These are phyloP conservation scores for Coleophoma eucalyptorum DNA, from an alignment of 2,329 filamentous ascomycete genomes.

Conservation along the genomic window DNA sequence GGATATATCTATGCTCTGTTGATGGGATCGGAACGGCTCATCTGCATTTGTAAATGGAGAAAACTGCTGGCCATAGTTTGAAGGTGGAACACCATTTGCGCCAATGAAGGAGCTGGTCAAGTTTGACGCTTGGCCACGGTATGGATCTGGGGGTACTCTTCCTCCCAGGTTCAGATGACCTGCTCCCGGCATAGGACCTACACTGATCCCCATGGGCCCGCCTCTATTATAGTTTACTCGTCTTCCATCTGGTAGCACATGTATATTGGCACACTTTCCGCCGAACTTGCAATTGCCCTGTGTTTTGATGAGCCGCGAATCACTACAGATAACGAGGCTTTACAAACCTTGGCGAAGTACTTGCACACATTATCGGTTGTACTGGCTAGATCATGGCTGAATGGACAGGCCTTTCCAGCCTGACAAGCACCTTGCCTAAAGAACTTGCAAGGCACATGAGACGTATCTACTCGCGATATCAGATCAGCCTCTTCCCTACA, in stretches of 20 bases:
- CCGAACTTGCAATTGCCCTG: slow-evolving; percentile 99
- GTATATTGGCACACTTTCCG: slow-evolving; percentile 93
- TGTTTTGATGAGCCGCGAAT: slow-evolving; percentile 16
- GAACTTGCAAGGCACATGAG: slow-evolving; percentile 99
- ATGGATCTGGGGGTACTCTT: slow-evolving; percentile 64
- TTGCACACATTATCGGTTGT: slow-evolving; percentile 91
- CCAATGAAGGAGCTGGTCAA: slow-evolving; percentile 73
- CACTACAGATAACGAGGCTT: no score
- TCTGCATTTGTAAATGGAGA: slow-evolving; percentile 48
- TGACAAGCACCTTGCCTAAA: slow-evolving; percentile 95
- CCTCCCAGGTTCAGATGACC: slow-evolving; percentile 58
- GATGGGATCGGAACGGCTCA: slow-evolving; percentile 38
- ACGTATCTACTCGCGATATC: slow-evolving; percentile 62
- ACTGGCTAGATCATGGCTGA: slow-evolving; percentile 86
- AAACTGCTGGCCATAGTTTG: slow-evolving; percentile 31
- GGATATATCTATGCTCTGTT: slow-evolving; percentile 48
- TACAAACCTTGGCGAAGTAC: slow-evolving; percentile 91
- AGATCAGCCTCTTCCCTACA: not conserved
- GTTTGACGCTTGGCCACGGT: slow-evolving; percentile 63
- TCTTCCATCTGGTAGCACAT: slow-evolving; percentile 89
- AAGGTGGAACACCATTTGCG: slow-evolving; percentile 41
- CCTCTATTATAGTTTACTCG: slow-evolving; percentile 79
- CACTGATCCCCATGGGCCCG: slow-evolving; percentile 52
- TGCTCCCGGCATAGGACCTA: slow-evolving; percentile 43
- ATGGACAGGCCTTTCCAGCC: slow-evolving; percentile 92